Base-by-base conservation (phyloP, 139 green algal genomes). In the Desmodesmus armatus region DNA sequence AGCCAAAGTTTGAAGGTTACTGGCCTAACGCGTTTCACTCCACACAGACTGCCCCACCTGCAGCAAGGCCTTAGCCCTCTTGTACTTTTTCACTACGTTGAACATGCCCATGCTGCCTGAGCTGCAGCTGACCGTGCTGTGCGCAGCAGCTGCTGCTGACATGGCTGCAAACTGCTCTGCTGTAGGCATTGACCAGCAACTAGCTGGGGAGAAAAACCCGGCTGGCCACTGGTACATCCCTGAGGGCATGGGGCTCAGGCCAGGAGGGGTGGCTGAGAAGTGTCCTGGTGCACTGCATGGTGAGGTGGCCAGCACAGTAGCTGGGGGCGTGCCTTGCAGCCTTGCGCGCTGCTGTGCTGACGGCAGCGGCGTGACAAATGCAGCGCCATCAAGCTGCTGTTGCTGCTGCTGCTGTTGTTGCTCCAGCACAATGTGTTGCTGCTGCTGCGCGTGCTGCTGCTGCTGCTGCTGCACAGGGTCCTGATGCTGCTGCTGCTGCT, bases 21-120 rank as follows among this genome's bases (percentile, higher is more conserved):
- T 65, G 21, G 21, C 53, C 23, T 23, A 65, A 23, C 53, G 19
- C 21, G 21, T 65, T 23, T 23, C 19, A 19, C 53, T 65, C 53
- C 53, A 65, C 53, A 19, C 53, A 19, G 19, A 23, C 53, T n/a
- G n/a, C n/a, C n/a, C n/a, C n/a, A n/a, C n/a, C n/a, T n/a, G n/a
- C 60, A 84, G 62, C 2, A 84, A 40, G 40, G 62, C 40, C 39
- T 84, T 84, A 6, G 78, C 78, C 3, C 78, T n/a, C 37, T 55
- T 51, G 62, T 84, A 84, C 78, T 84, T 84, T 40, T 71, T 71
- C 27, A 84, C 37, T 7, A 84, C 41, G 17, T 76, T 41, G 3
- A 31, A 62, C n/a, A 75, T 27, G 60, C 78, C 62, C 29, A 63
- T 40, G 6, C 53, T 71, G 5, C 51, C 35, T 53, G 44, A 76